Evolutionary conservation across 78 protist species (phyloP).

Genomic region (slime mould (Dictyostelium discoideum)): DNA sequence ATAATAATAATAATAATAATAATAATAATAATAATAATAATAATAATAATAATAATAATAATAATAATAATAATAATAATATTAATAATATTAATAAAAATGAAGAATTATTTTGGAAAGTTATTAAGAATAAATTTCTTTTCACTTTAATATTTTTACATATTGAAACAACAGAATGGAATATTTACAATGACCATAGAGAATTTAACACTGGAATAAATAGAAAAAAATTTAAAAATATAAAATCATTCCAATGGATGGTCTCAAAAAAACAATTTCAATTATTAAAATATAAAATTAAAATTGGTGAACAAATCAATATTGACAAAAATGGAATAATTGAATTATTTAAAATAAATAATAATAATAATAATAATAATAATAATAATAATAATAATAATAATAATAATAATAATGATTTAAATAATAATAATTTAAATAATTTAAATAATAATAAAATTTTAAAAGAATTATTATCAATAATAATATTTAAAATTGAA

Average conservation of each 20-base stretch:
- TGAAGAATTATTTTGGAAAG: background rate
- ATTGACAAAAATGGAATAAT: background rate
- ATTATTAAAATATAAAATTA: too few species aligned
- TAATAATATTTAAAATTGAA: background rate
- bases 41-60: too few species aligned
- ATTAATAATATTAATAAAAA: too few species aligned
- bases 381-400: too few species aligned
- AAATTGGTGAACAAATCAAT: background rate
- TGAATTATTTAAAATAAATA: background rate
- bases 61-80: too few species aligned
- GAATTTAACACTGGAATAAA: background rate
- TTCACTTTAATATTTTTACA: background rate
- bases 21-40: too few species aligned
- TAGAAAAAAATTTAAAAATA: background rate
- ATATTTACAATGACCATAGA: background rate
- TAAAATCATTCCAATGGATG: background rate
- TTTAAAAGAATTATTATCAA: background rate
- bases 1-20: too few species aligned
- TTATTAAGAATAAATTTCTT: too few species aligned
- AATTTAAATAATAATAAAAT: too few species aligned
- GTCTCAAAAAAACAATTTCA: background rate
- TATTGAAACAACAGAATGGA: background rate
- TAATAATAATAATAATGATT: too few species aligned
- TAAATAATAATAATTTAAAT: too few species aligned
- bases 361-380: too few species aligned